Conservation (phyloP, 371 early-diverging fungal genomes). For the Rhizopus stolonifer region DNA sequence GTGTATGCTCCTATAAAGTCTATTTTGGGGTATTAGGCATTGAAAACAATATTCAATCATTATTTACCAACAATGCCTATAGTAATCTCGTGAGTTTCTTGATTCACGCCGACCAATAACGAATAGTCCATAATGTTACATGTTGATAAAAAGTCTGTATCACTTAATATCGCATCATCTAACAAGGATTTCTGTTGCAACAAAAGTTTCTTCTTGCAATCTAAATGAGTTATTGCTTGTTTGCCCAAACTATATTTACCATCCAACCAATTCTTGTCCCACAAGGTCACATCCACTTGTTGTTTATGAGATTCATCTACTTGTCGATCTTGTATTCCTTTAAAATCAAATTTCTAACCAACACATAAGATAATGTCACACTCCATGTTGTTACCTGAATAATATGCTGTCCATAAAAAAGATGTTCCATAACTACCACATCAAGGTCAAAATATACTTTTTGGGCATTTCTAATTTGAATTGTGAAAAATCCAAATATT, state of each 20-base stretch:
- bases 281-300: conserved; percentile 48
- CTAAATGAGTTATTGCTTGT: too few species aligned
- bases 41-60: conserved; percentile 8
- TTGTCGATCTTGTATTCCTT: conserved; percentile 74
- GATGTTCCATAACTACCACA: conserved; percentile 93
- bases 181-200: conserved; percentile 76
- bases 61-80: conserved; percentile 81
- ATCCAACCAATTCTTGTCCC: conserved; percentile 72
- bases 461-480: conserved; percentile 71
- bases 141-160: conserved; percentile 81
- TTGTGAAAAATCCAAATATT: conserved; percentile 90
- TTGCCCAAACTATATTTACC: too few species aligned
- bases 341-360: conserved; percentile 82
- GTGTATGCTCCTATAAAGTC: conserved; percentile 95
- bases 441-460: conserved; percentile 71
- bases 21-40: conserved; percentile 9
- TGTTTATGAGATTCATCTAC: conserved; percentile 38
- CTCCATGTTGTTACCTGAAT: conserved; percentile 43
- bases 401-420: conserved; percentile 79
- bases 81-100: conserved; percentile 74
- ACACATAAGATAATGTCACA: background rate
- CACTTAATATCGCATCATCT: conserved; percentile 74
- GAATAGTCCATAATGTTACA: conserved; percentile 95
- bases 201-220: conserved; percentile 29
- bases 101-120: conserved; percentile 85